Evolutionary conservation across 371 early-diverging fungal species (phyloP).

Genomic region (Mucor mucedo): DNA sequence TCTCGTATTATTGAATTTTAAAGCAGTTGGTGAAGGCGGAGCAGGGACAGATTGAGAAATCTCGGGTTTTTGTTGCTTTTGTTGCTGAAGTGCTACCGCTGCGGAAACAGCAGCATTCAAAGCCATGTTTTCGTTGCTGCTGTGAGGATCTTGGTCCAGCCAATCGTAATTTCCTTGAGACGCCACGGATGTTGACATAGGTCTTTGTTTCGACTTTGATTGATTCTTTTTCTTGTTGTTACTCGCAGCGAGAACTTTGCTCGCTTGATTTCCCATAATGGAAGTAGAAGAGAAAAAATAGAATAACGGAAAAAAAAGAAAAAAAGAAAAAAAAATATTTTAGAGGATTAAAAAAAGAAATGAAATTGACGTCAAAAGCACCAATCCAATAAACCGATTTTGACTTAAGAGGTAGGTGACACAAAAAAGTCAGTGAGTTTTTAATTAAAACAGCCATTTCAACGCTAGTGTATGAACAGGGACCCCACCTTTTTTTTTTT

Average conservation of each 20-base stretch:
- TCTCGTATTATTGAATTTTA: conserved; percentile 22
- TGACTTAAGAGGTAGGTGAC: conserved; percentile 13
- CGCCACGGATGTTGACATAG: conserved; percentile 28
- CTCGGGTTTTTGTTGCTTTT: conserved; percentile 8
- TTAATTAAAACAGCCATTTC: background rate
- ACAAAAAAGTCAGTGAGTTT: conserved; percentile 4
- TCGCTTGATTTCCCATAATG: conserved; percentile 51
- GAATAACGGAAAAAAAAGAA: conserved; percentile 2
- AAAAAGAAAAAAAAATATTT: background rate
- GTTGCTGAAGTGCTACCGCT: conserved; percentile 13
- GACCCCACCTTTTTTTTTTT: background rate
- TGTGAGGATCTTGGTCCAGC: conserved; percentile 38
- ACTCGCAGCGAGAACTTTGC: conserved; percentile 27
- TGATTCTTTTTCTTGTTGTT: conserved; percentile 24
- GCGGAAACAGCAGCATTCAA: conserved; percentile 21
- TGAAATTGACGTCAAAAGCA: background rate
- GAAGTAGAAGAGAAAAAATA: background rate
- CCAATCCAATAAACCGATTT: conserved; percentile 10
- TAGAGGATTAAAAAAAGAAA: conserved; percentile 1
- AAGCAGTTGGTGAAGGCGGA: conserved; percentile 3
- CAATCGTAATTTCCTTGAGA: conserved; percentile 50
- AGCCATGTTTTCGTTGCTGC: conserved; percentile 5
- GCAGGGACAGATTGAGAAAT: conserved; percentile 8
- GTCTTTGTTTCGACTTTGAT: conserved; percentile 13
- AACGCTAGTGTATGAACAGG: background rate